Percentiles rank a stretch among this genome's conserved stretches.
These are phyloP conservation scores for Tricholoma sp. DNA, from an alignment of 768 basidiomycete species.

Conservation along the genomic window DNA sequence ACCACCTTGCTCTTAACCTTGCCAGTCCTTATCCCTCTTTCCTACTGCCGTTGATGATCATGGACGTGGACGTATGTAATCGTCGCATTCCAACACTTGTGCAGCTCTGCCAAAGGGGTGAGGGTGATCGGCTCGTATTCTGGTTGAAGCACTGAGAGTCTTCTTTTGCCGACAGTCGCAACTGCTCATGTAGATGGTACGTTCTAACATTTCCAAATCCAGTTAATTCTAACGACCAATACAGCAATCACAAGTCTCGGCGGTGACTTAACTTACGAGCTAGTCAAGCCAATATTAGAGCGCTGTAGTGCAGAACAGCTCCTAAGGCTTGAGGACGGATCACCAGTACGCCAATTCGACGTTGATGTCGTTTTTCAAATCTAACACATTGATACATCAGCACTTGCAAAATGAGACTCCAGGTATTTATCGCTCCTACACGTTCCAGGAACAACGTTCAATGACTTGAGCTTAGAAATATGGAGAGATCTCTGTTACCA, in stretches of 20 bases:
- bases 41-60: conserved; percentile 22
- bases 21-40: not conserved
- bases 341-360: conserved; percentile 48
- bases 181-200: conserved; percentile 56
- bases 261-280: conserved; percentile 52
- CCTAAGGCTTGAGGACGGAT: conserved; percentile 58
- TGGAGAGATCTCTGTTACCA: conserved; percentile 64
- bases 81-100: conserved; percentile 59
- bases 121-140: conserved; percentile 18
- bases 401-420: conserved; percentile 50
- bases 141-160: conserved; percentile 7
- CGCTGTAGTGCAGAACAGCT: conserved; percentile 70
- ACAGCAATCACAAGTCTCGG: conserved; percentile 64
- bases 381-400: conserved; percentile 24
- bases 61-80: conserved; percentile 26
- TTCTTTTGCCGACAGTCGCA: conserved; percentile 39
- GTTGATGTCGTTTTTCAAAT: not conserved
- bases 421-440: conserved; percentile 32
- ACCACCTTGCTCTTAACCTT: too few species aligned
- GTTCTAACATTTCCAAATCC: conserved; percentile 15
- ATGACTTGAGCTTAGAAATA: conserved; percentile 39
- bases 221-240: conserved; percentile 5
- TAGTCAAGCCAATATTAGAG: conserved; percentile 71
- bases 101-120: conserved; percentile 69
- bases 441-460: conserved; percentile 4